Base-by-base conservation (phyloP, 2,329 filamentous ascomycete species). In the Boeremia lycopersici region DNA sequence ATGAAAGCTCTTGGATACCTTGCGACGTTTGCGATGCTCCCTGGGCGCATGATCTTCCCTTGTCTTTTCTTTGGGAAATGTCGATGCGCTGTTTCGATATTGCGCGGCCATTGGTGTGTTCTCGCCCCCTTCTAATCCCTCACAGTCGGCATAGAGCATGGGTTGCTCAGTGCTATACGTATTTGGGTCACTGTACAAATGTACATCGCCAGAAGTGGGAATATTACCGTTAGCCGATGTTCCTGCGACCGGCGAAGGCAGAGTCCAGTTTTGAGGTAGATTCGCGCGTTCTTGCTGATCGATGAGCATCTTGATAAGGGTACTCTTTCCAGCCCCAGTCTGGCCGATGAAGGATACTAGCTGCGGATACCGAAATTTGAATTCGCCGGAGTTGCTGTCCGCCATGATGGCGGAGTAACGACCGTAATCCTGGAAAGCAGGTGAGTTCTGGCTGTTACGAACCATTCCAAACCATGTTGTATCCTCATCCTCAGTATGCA, bases 51-150 rank as follows among this genome's bases (percentile, higher is more conserved):
- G 23, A 2, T 34, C n/a, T n/a, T 30, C 25, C 8, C 10, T 38
- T 17, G 33, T 2, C 15, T 28, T 17, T 28, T 9, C 19, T 13
- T 23, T 19, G 17, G n/a, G 17, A 25, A 19, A 6, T n/a, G 3
- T 6, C n/a, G 29, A 34, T n/a, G n/a, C n/a, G n/a, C n/a, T n/a
- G n/a, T n/a, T n/a, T n/a, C 42, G 23, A n/a, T n/a, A n/a, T 26
- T 34, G 28, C 2, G 64, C 60, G 8, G 61, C 67, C 6, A 68
- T 38, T n/a, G 77, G 77, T 10, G 67, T 63, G 13, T 68, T 70
- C 56, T 82, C 80, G 9, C 81, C 81, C 29, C 80, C 81, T 19
- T 79, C 76, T 6, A 83, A 74, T 0, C 81, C 81, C 69, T 83
- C 81, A 52, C 80, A 83, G 57, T 83, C 81, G 15, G 81, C 79